These are phyloP conservation scores for Roridomyces roridus DNA, from an alignment of 768 basidiomycete genomes.

Conservation along the genomic window DNA sequence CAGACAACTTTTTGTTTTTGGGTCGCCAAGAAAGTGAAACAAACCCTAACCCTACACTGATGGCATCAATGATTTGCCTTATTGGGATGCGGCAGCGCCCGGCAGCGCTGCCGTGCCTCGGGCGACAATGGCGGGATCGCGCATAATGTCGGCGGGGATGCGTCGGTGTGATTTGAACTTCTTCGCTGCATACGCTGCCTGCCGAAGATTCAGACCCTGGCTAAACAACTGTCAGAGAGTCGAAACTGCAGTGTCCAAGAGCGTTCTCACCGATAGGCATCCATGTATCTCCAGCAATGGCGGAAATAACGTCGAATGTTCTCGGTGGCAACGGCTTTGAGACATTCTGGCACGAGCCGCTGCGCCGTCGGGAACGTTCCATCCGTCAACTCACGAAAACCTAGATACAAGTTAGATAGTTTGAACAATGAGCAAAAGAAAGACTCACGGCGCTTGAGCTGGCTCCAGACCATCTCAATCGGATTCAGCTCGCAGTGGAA, in stretches of 20 bases:
- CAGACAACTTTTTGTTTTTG: not conserved
- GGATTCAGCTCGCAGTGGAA: constrained; percentile 23
- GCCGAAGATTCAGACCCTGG: constrained; percentile 2
- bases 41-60: not conserved
- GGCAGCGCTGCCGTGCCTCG: no score
- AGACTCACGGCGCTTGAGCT: constrained; percentile 28
- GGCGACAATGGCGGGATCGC: not conserved
- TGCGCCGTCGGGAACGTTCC: constrained; percentile 30
- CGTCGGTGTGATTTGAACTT: constrained; percentile 34
- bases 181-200: constrained; percentile 34
- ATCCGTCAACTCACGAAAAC: constrained; percentile 29
- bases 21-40: constrained; percentile 4
- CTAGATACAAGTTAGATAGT: constrained; percentile 13
- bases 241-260: not conserved
- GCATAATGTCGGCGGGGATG: constrained; percentile 2
- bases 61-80: not conserved
- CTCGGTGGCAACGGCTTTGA: constrained; percentile 20
- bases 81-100: no score
- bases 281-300: constrained; percentile 28
- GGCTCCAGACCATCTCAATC: constrained; percentile 38
- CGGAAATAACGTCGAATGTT: constrained; percentile 29
- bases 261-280: constrained; percentile 24
- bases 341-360: constrained; percentile 29
- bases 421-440: constrained; percentile 8
- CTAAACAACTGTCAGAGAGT: not conserved